Conservation (phyloP, 2,329 filamentous ascomycete genomes). For the Ophiocordyceps camponoti-saundersi region DNA sequence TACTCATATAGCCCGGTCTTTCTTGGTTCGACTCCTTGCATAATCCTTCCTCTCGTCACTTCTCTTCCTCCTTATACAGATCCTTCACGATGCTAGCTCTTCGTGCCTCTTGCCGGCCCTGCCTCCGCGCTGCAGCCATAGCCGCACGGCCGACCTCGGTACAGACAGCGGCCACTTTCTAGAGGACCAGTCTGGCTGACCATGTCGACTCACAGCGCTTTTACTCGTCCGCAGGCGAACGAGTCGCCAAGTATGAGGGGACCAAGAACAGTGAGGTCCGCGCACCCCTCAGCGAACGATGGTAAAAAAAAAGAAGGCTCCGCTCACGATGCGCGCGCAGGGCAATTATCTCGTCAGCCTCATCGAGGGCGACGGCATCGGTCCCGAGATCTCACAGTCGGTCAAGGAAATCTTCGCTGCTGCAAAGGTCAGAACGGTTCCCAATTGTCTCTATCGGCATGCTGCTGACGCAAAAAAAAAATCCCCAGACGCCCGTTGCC, state of each 20-base stretch:
- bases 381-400: constrained; percentile 91
- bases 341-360: constrained; percentile 91
- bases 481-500: constrained; percentile 60
- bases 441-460: background rate
- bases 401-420: constrained; percentile 98
- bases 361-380: constrained; percentile 98
- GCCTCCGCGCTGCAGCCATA: constrained; percentile 38
- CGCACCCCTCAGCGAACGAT: constrained; percentile 7
- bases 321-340: constrained; percentile 26
- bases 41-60: background rate
- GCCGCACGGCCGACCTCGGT: constrained; percentile 36
- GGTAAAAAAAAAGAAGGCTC: background rate
- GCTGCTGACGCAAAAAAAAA: background rate
- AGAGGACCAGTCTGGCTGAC: background rate
- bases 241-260: constrained; percentile 87
- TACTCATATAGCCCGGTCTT: background rate
- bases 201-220: constrained; percentile 25
- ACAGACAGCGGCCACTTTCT: constrained; percentile 2
- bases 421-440: constrained; percentile 51
- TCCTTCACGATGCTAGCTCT: constrained; percentile 66
- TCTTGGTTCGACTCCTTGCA: background rate
- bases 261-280: constrained; percentile 75
- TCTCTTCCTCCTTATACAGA: constrained; percentile 2
- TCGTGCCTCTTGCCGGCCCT: constrained; percentile 64
- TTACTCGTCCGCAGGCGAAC: constrained; percentile 49